Percentiles rank a stretch among this genome's conserved stretches.
These are phyloP conservation scores for Eragrostis tef DNA, from an alignment of 202 grass and related monocot species.

Conservation along the genomic window DNA sequence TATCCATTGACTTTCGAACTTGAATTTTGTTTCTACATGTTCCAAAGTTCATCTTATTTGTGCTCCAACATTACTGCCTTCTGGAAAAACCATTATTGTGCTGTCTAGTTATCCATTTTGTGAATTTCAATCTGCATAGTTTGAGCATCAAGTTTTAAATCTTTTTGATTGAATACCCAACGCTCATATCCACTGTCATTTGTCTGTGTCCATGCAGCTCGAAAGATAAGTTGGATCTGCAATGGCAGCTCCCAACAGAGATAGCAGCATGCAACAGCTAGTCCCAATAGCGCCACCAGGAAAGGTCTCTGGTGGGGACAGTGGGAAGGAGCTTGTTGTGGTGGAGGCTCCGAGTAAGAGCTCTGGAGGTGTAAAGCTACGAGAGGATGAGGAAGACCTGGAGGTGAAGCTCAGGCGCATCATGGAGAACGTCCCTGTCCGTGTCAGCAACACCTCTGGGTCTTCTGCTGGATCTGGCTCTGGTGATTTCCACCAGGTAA, in stretches of 20 bases:
- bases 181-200: neutral
- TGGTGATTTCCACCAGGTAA: constrained; percentile 96
- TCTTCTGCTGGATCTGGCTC: constrained; percentile 88
- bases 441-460: constrained; percentile 87
- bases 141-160: neutral
- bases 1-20: neutral
- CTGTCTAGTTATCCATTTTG: neutral
- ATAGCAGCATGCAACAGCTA: constrained; percentile 53
- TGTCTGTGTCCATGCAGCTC: constrained; percentile 5
- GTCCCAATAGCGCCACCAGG: constrained; percentile 42
- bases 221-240: neutral
- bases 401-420: constrained; percentile 93
- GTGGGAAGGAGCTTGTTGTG: constrained; percentile 52
- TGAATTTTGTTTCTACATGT: too few relatives aligned
- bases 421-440: constrained; percentile 82
- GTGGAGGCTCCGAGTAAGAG: constrained; percentile 39
- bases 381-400: constrained; percentile 90
- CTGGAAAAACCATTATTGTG: neutral
- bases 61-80: neutral
- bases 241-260: constrained; percentile 45
- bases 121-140: neutral
- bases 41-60: too few relatives aligned
- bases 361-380: constrained; percentile 67
- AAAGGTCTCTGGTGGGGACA: constrained; percentile 40
- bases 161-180: neutral